Base-by-base conservation (phyloP, 1,284 basidiomycete genomes). In the Dichomitus squalens region DNA sequence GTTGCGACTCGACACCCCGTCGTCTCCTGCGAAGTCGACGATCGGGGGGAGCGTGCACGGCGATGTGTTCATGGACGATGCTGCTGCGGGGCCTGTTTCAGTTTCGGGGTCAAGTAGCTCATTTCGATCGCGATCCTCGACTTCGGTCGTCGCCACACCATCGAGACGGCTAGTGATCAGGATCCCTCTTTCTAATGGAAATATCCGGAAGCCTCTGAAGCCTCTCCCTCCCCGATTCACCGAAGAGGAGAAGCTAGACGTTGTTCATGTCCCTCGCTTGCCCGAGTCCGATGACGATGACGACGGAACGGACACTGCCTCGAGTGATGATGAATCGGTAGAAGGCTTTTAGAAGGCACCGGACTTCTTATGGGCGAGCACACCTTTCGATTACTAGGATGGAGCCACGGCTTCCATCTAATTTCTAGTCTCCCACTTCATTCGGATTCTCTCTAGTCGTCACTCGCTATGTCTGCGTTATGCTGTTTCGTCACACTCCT, bases 111-210 rank as follows among this genome's bases (percentile, higher is more conserved):
- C n/a, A n/a, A 18, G 23, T 14, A n/a, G n/a, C n/a, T n/a, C n/a
- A n/a, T n/a, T n/a, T n/a, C n/a, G n/a, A n/a, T 23, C 49, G 20
- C 33, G 14, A 2, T 34, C 55, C 8, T 46, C 52, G 7, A 33
- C 23, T 2, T 11, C 36, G 5, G n/a, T 33, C 29, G 25, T n/a
- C 12, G 18, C 25, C n/a, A 29, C 40, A 43, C 27, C 39, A 4
- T 7, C 40, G 0, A 33, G 25, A 23, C 47, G 52, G 4, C 55
- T 60, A 8, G 52, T 57, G n/a, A 60, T 60, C 18, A 49, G 52
- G 16, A 49, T 60, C 11, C 58, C 58, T 6, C 58, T 51, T 11
- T 16, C 54, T 5, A 14, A 8, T 11, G 49, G 27, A 49, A 47
- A 47, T 14, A 11, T 27, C 7, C 31, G 44, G 11, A 47, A 46